Conservation (phyloP, 176 grass and related monocot species). For the Neostapfia colusana region DNA sequence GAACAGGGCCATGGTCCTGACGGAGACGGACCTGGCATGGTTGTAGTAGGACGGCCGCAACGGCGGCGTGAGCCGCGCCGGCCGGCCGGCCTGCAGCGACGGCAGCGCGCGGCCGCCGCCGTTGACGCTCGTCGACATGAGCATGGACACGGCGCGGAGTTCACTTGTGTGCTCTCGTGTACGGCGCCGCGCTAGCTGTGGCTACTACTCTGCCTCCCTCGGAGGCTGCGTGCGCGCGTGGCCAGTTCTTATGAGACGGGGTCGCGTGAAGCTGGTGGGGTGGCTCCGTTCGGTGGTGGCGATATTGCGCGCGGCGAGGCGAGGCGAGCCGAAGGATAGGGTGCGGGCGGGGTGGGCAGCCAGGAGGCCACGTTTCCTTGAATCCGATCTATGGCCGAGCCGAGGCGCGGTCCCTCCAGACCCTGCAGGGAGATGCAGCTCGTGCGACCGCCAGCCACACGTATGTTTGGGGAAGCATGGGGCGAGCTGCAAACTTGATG, state of each 20-base stretch:
- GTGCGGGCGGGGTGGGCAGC: slow-evolving; percentile 40
- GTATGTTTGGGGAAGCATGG: background rate
- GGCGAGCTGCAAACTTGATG: background rate
- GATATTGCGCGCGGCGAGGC: slow-evolving; percentile 25
- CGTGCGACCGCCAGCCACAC: background rate
- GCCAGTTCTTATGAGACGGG: slow-evolving; percentile 34
- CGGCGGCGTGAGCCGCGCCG: slow-evolving; percentile 43
- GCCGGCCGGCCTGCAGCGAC: slow-evolving; percentile 35
- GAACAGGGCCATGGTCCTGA: slow-evolving; percentile 65
- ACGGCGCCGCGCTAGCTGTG: background rate
- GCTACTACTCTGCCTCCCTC: background rate
- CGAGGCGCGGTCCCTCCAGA: background rate
- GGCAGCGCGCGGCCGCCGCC: slow-evolving; percentile 37
- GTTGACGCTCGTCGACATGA: slow-evolving; percentile 63
- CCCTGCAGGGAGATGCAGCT: background rate
- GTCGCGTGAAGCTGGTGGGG: slow-evolving; percentile 6
- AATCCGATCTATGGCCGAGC: slow-evolving; percentile 32
- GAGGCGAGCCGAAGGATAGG: slow-evolving; percentile 42
- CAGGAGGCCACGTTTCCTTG: slow-evolving; percentile 40
- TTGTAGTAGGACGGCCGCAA: slow-evolving; percentile 17
- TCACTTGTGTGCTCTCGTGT: slow-evolving; percentile 7
- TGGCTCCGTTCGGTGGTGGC: slow-evolving; percentile 23
- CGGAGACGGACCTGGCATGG: slow-evolving; percentile 44
- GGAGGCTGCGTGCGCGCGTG: background rate
- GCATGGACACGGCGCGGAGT: slow-evolving; percentile 47